Percentiles rank a stretch among this genome's conserved stretches.
phyloP scores from a whole-genome alignment of 1,284 basidiomycete species.

The Trichosporon inkin region DNA sequence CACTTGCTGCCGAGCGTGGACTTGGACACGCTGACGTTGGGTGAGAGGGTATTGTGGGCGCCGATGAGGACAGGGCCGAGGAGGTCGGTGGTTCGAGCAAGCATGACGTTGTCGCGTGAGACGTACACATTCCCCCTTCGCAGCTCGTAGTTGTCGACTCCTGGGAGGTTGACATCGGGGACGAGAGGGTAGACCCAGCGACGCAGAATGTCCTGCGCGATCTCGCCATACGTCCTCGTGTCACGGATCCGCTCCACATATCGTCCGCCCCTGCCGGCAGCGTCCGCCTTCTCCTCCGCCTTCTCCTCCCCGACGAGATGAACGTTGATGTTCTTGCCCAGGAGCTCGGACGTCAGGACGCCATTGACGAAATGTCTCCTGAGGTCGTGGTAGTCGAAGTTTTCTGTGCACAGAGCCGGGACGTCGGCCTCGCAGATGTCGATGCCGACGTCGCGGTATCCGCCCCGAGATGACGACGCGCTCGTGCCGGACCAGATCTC shows the following conservation, averaged over 20 bases:
- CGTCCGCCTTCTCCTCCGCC: constrained; percentile 16
- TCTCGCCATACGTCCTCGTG: constrained; percentile 80
- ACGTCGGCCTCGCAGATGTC: constrained; percentile 58
- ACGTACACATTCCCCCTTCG: constrained; percentile 81
- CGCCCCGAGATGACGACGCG: constrained; percentile 28
- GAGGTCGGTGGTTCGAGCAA: constrained; percentile 62
- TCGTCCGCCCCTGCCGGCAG: constrained; percentile 54
- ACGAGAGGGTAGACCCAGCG: constrained; percentile 93
- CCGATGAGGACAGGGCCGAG: constrained; percentile 42
- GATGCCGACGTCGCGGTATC: constrained; percentile 51
- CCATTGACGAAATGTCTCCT: constrained; percentile 92
- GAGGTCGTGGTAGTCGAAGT: constrained; percentile 94
- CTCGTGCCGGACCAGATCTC: constrained; percentile 74
- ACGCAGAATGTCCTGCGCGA: constrained; percentile 87
- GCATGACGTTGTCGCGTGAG: constrained; percentile 65
- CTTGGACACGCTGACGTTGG: constrained; percentile 40
- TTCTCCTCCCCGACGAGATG: constrained; percentile 63
- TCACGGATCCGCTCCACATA: constrained; percentile 86
- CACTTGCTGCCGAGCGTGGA: constrained; percentile 78
- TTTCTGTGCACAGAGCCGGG: constrained; percentile 94
- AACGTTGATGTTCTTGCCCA: constrained; percentile 91
- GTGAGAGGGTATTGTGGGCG: constrained; percentile 34
- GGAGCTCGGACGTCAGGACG: constrained; percentile 88
- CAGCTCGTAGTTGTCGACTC: constrained; percentile 73
- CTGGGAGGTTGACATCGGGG: constrained; percentile 86